Conservation (phyloP, 768 basidiomycete genomes). For the Suillus luteus region DNA sequence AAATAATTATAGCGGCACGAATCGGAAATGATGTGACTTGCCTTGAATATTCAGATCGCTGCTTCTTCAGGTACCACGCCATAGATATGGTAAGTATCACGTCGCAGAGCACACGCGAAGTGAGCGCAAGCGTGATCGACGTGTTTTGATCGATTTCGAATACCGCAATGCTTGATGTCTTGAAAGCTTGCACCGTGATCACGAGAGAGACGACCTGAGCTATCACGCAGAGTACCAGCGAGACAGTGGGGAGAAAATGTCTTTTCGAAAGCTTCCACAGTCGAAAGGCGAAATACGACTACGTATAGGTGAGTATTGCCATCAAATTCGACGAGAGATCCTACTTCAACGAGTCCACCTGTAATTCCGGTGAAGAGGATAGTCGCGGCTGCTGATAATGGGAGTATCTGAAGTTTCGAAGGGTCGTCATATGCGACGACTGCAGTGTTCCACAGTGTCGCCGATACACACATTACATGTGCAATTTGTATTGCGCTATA, state of each 20-base stretch:
- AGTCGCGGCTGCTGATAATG: background rate
- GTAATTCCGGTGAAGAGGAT: constrained; percentile 2
- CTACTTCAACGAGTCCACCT: background rate
- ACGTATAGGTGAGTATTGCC: background rate
- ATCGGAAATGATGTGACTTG: background rate
- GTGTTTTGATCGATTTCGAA: background rate
- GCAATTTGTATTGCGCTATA: background rate
- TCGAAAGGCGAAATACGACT: constrained; percentile 5
- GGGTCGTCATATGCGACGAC: background rate
- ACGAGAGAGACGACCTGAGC: background rate
- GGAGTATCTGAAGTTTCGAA: background rate
- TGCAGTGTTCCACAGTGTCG: background rate
- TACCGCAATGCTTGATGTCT: background rate
- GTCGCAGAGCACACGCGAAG: background rate
- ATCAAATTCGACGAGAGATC: background rate
- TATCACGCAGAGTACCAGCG: background rate
- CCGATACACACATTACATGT: constrained; percentile 2
- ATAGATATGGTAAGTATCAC: background rate
- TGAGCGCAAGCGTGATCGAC: background rate
- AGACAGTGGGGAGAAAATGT: constrained; percentile 1
- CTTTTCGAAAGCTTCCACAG: constrained; percentile 5
- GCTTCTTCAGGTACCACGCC: background rate
- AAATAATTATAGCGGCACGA: background rate
- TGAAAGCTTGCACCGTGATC: background rate
- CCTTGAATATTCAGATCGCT: background rate